A percentile compares a stretch with the other conserved stretches of the same genome.
Conservation (phyloP, 2,329 filamentous ascomycete species). For the Drechslera avenae region DNA sequence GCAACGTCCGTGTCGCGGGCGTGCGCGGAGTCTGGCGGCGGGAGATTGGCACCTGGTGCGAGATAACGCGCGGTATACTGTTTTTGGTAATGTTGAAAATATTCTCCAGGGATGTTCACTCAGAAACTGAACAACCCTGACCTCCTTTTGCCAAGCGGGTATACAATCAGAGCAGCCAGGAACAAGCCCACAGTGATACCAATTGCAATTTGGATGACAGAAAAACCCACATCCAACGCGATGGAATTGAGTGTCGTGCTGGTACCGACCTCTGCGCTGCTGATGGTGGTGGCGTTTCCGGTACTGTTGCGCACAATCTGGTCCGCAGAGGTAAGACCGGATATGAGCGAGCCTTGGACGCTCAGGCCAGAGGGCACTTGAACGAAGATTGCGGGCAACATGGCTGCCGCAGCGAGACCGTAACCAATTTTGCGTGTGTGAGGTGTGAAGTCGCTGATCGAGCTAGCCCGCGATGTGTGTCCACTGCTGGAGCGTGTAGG, state of each 20-base stretch:
- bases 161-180: slow-evolving; percentile 55
- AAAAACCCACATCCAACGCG: slow-evolving; percentile 55
- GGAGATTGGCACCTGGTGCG: too few species aligned
- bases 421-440: slow-evolving; percentile 50
- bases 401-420: slow-evolving; percentile 80
- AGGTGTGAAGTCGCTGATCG: slow-evolving; percentile 35
- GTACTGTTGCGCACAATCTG: slow-evolving; percentile 58
- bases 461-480: slow-evolving; percentile 28
- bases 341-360: slow-evolving; percentile 62
- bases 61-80: too few species aligned
- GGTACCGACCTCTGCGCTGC: slow-evolving; percentile 29
- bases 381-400: slow-evolving; percentile 84
- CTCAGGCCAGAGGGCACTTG: slow-evolving; percentile 66
- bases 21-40: too few species aligned
- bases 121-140: slow-evolving; percentile 47
- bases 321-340: slow-evolving; percentile 62
- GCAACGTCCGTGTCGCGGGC: too few species aligned
- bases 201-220: slow-evolving; percentile 57
- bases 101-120: background rate
- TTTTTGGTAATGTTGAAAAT: too few species aligned
- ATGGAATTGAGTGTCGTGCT: slow-evolving; percentile 48
- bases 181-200: slow-evolving; percentile 59
- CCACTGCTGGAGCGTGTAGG: slow-evolving; percentile 23
- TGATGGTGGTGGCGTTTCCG: slow-evolving; percentile 49
- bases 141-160: slow-evolving; percentile 56